Evolutionary conservation across 2,329 filamentous ascomycete species (phyloP).

Genomic region (Aspergillus sp.): DNA sequence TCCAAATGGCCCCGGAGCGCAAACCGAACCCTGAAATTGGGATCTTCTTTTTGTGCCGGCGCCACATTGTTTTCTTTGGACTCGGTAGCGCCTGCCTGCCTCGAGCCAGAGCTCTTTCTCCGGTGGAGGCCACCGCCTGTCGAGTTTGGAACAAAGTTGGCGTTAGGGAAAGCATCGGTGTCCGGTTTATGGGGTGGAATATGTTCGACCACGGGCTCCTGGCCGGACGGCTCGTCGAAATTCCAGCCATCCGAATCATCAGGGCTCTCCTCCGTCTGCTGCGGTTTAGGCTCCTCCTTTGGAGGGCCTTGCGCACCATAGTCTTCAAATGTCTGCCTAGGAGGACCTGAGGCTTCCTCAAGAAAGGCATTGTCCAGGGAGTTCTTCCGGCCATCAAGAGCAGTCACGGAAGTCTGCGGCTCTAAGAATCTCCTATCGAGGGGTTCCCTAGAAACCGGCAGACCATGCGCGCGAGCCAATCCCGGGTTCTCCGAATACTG

Average conservation of each 20-base stretch:
- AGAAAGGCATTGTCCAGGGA: constrained; percentile 33
- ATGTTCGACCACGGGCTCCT: constrained; percentile 35
- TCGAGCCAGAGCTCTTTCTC: constrained; percentile 71
- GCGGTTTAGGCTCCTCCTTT: constrained; percentile 38
- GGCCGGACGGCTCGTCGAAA: constrained; percentile 70
- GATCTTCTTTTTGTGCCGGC: constrained; percentile 53
- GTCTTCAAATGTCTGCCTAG: constrained; percentile 53
- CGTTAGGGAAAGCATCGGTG: constrained; percentile 77
- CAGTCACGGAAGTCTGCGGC: constrained; percentile 46
- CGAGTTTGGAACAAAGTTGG: constrained; percentile 69
- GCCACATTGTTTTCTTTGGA: constrained; percentile 41
- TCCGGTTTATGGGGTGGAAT: constrained; percentile 63
- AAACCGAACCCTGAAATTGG: constrained; percentile 86
- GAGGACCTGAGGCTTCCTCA: constrained; percentile 53
- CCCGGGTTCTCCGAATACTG: constrained; percentile 38
- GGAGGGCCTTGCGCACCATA: constrained; percentile 45
- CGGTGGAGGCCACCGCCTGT: constrained; percentile 61
- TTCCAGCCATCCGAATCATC: constrained; percentile 76
- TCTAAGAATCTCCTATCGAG: constrained; percentile 36
- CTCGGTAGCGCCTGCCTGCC: constrained; percentile 60
- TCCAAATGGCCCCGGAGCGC: constrained; percentile 88
- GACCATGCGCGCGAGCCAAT: constrained; percentile 35
- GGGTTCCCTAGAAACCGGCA: constrained; percentile 32
- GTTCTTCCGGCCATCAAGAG: constrained; percentile 46
- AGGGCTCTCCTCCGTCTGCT: constrained; percentile 42